Base-by-base conservation (phyloP, 2,329 filamentous ascomycete species). In the Huntiella omanensis region DNA sequence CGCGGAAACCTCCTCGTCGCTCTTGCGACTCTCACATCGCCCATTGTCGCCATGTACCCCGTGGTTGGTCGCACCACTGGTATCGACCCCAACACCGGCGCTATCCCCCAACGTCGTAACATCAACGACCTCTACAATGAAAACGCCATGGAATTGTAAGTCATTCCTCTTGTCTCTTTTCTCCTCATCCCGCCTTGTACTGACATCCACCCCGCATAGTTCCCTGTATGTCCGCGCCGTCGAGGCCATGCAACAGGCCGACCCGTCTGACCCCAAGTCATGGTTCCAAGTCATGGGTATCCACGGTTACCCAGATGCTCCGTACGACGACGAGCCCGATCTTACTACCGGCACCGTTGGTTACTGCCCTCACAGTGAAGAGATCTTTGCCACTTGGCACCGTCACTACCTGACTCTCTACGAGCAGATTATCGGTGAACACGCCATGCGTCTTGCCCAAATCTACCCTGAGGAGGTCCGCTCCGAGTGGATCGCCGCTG, bases 321-420 rank as follows among this genome's bases (percentile, higher is more conserved):
- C 66, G 34, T 70, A 62, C 57, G 65, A 64, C 56, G 56, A 54
- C 35, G 63, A 56, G 42, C 35, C 41, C 10, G 13, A 16, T 36
- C 37, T 59, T n/a, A 66, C 63, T 4, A 50, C 51, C 1, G 52
- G 51, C 19, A 48, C 42, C 8, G 49, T 54, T 1, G 65, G 64
- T 28, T 69, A 65, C 53, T 70, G 66, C 44, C 67, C 65, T 12
- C 66, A 72, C 41, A 60, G 60, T 49, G 65, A 71, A 54, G 57
- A 62, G n/a, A 55, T 67, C 17, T 71, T 74, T 51, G 54, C 65
- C 5, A 57, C 66, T 13, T 76, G 70, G 73, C 73, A 77, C 55
- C 67, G 71, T 4, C 66, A 70, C 3, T 75, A 70, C 49, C 54
- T 73, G 37, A 59, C 65, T 5, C 60, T 75, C 4, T 74, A 63